phyloP scores from a whole-genome alignment of 2,329 filamentous ascomycete genomes.

The Uncinocarpus reesii region DNA sequence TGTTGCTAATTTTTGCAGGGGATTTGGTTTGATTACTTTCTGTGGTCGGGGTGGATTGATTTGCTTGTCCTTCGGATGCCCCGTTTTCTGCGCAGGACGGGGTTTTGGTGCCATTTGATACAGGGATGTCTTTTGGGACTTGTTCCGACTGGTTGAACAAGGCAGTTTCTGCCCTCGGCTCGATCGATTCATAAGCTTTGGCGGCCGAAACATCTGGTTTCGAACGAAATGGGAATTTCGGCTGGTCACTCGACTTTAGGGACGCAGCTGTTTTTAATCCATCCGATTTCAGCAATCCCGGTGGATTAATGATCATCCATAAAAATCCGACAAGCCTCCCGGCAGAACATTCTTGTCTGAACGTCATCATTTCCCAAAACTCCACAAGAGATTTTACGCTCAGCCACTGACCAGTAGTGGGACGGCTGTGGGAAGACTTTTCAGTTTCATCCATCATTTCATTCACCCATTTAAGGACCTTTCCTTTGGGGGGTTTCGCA shows the following conservation, averaged over 20 bases:
- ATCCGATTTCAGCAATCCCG: conserved; percentile 33
- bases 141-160: not conserved
- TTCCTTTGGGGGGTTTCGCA: not conserved
- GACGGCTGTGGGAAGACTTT: not conserved
- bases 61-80: too few relatives aligned
- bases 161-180: not conserved
- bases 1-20: conserved; percentile 14
- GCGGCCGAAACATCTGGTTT: not conserved
- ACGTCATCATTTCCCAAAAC: conserved; percentile 99
- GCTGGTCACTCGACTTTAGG: not conserved
- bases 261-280: not conserved
- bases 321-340: conserved; percentile 87
- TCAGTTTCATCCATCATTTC: conserved; percentile 1
- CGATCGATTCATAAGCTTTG: not conserved
- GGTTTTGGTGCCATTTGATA: too few relatives aligned
- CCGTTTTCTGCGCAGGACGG: too few relatives aligned
- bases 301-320: conserved; percentile 74
- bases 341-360: conserved; percentile 86
- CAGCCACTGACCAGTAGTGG: conserved; percentile 54
- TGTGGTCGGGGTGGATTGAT: not conserved
- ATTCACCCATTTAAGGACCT: not conserved
- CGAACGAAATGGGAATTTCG: not conserved
- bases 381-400: conserved; percentile 74
- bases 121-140: too few relatives aligned
- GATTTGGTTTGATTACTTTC: not conserved